A percentile compares a stretch with the other conserved stretches of the same genome.
Conservation (phyloP, 441 rosid genomes). For the Erodium texanum region DNA sequence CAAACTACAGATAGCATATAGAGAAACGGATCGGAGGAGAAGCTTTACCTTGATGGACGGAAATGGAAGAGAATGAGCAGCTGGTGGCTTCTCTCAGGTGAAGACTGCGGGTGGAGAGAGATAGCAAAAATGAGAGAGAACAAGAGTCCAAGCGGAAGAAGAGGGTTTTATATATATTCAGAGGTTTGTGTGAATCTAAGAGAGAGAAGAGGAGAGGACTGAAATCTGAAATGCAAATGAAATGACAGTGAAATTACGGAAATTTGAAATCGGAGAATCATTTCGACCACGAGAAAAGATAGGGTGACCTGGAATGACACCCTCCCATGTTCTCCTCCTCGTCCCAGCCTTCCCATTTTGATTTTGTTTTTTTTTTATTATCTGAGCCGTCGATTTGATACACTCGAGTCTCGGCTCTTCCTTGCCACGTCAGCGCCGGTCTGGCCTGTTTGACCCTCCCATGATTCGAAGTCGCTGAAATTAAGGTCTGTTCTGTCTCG, state of each 20-base stretch:
- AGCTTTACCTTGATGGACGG: not conserved
- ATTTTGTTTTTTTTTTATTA: not conserved
- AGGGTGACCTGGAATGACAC: constrained; percentile 8
- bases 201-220: not conserved
- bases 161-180: not conserved
- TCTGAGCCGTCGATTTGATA: not conserved
- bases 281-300: constrained; percentile 9
- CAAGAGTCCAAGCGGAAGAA: not conserved
- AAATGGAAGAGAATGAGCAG: not conserved
- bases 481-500: not conserved
- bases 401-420: not conserved
- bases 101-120: not conserved
- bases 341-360: not conserved
- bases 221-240: not conserved
- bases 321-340: constrained; percentile 9
- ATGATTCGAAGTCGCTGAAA: not conserved
- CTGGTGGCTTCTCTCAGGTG: not conserved
- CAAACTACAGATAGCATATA: not conserved
- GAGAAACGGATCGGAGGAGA: not conserved
- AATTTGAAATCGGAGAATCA: not conserved
- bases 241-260: not conserved
- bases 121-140: constrained; percentile 2
- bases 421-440: not conserved
- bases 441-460: not conserved
- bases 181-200: not conserved